These are phyloP conservation scores for Botryotinia calthae DNA, from an alignment of 2,329 filamentous ascomycete species.

Conservation along the genomic window DNA sequence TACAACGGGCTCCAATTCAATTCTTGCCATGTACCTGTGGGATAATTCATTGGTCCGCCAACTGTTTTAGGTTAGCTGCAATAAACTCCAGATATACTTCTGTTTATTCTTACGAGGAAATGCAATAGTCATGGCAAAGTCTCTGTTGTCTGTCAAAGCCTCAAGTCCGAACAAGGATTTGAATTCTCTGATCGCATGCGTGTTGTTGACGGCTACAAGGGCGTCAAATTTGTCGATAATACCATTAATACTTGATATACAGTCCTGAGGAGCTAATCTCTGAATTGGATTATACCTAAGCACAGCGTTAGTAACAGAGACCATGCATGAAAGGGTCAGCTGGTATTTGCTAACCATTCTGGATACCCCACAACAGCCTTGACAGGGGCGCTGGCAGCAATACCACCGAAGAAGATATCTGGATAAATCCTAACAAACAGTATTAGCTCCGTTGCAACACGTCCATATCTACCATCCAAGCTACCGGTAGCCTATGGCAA, in stretches of 20 bases:
- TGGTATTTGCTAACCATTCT: constrained; percentile 42
- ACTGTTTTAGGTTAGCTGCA: constrained; percentile 30
- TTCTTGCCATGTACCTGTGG: constrained; percentile 53
- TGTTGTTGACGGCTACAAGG: constrained; percentile 45
- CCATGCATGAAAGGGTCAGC: background rate
- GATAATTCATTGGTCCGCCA: constrained; percentile 49
- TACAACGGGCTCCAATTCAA: constrained; percentile 48
- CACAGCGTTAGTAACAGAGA: background rate
- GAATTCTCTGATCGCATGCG: constrained; percentile 44
- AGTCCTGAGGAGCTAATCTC: constrained; percentile 49
- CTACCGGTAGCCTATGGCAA: background rate
- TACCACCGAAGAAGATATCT: constrained; percentile 48
- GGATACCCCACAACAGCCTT: constrained; percentile 46
- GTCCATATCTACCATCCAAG: background rate
- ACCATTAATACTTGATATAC: constrained; percentile 47
- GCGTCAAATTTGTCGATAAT: constrained; percentile 51
- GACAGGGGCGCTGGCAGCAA: constrained; percentile 47
- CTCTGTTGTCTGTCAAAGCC: constrained; percentile 44
- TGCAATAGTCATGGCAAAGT: constrained; percentile 50
- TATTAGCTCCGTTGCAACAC: constrained; percentile 3
- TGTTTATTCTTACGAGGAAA: constrained; percentile 39
- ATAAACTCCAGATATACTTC: background rate
- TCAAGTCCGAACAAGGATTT: constrained; percentile 50
- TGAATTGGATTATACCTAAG: constrained; percentile 46
- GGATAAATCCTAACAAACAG: constrained; percentile 39